Evolutionary conservation across 495 filamentous ascomycete species (phyloP).

Genomic region (Aspergillus incahuasiensis): DNA sequence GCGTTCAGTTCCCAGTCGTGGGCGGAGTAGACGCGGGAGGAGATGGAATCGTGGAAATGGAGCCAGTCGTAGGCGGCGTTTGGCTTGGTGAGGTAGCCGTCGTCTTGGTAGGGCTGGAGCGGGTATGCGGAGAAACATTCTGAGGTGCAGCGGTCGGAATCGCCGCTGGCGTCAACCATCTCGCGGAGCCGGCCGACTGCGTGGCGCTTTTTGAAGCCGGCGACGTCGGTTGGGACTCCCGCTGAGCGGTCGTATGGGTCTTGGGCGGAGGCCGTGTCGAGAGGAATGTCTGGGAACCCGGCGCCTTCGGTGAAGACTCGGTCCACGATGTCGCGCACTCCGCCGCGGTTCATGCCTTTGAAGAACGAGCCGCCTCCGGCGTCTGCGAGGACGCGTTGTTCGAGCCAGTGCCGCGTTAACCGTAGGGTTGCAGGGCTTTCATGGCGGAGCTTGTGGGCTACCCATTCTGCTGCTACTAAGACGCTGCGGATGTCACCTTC

Average conservation of each 20-base stretch:
- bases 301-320: conserved; percentile 83
- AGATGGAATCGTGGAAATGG: conserved; percentile 83
- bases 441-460: conserved; percentile 72
- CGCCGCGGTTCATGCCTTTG: conserved; percentile 72
- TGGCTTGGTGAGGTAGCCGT: conserved; percentile 84
- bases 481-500: conserved; percentile 91
- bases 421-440: conserved; percentile 32
- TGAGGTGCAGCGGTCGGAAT: conserved; percentile 78
- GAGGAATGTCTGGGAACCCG: conserved; percentile 64
- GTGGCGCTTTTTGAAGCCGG: conserved; percentile 68
- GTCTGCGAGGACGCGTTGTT: conserved; percentile 67
- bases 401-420: conserved; percentile 79
- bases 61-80: conserved; percentile 88
- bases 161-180: conserved; percentile 84
- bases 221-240: conserved; percentile 50
- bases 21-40: conserved; percentile 61
- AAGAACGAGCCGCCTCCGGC: conserved; percentile 71
- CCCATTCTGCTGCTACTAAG: conserved; percentile 94
- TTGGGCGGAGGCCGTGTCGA: conserved; percentile 29
- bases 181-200: conserved; percentile 77
- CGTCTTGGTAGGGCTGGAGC: conserved; percentile 83
- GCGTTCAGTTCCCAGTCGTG: conserved; percentile 87
- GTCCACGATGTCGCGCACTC: conserved; percentile 75
- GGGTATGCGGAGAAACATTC: conserved; percentile 83
- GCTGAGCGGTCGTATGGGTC: conserved; percentile 27